phyloP scores from a whole-genome alignment of 2,329 filamentous ascomycete genomes.

The Phialemonium atrogriseum region DNA sequence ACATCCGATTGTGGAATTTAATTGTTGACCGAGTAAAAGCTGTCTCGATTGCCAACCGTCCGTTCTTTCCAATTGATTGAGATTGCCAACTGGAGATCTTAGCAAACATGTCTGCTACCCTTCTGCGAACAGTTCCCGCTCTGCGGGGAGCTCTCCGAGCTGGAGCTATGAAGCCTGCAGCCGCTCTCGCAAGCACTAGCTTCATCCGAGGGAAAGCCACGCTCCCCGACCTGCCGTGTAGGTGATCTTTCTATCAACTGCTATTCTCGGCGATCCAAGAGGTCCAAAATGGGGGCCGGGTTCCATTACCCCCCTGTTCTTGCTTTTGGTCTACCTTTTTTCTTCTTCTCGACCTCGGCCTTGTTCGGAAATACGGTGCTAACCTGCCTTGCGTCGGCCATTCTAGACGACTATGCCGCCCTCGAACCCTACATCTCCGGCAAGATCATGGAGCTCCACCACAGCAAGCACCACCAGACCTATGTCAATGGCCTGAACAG shows the following conservation, averaged over 20 bases:
- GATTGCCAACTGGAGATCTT: too few relatives aligned
- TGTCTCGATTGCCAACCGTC: too few relatives aligned
- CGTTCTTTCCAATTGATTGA: too few relatives aligned
- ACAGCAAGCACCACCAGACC: slow-evolving; percentile 70
- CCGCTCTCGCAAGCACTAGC: slow-evolving; percentile 62
- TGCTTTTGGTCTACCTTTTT: not conserved
- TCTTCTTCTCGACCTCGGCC: too few relatives aligned
- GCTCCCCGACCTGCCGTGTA: slow-evolving; percentile 73
- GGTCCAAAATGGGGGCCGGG: too few relatives aligned
- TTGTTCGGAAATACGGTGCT: not conserved
- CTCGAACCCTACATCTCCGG: slow-evolving; percentile 76
- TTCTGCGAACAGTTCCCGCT: slow-evolving; percentile 63
- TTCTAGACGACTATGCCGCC: slow-evolving; percentile 87
- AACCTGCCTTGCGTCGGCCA: not conserved
- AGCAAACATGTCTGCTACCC: slow-evolving; percentile 61
- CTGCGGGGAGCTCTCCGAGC: slow-evolving; percentile 65
- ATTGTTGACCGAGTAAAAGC: too few relatives aligned
- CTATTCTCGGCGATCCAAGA: not conserved
- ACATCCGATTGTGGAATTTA: too few relatives aligned
- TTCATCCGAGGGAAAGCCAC: slow-evolving; percentile 86
- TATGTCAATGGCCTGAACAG: slow-evolving; percentile 71
- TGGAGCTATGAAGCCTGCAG: slow-evolving; percentile 50
- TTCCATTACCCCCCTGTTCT: not conserved
- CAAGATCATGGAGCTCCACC: slow-evolving; percentile 77
- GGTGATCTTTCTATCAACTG: slow-evolving; percentile 12